phyloP scores from a whole-genome alignment of 2,329 filamentous ascomycete genomes.

The Setomelanomma holmii region DNA sequence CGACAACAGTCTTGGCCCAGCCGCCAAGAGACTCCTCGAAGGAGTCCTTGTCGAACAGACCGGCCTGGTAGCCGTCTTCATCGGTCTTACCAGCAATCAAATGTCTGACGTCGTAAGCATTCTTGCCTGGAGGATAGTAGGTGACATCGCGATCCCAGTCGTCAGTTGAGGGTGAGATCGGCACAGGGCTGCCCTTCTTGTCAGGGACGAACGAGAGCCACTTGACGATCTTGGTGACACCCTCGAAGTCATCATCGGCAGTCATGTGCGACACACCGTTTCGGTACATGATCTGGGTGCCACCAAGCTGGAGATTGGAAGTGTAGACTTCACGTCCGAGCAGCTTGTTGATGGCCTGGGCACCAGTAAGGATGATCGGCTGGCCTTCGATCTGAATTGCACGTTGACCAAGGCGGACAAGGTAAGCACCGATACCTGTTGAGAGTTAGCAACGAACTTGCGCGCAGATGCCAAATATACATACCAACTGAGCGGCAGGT shows the following conservation, averaged over 20 bases:
- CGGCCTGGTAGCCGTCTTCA: slow-evolving; percentile 83
- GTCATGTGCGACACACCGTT: slow-evolving; percentile 99
- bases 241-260: slow-evolving; percentile 95
- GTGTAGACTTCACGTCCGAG: slow-evolving; percentile 98
- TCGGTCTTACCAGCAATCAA: slow-evolving; percentile 89
- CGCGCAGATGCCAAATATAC: too few species aligned
- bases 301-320: slow-evolving; percentile 97
- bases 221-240: slow-evolving; percentile 96
- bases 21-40: slow-evolving; percentile 97
- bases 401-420: slow-evolving; percentile 96
- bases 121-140: slow-evolving; percentile 80
- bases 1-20: slow-evolving; percentile 96
- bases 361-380: slow-evolving; percentile 97
- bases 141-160: slow-evolving; percentile 91
- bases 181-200: slow-evolving; percentile 89
- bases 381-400: slow-evolving; percentile 99
- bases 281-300: slow-evolving; percentile 99
- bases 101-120: slow-evolving; percentile 91
- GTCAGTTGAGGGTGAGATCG: slow-evolving; percentile 86
- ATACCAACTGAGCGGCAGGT: slow-evolving; percentile 95
- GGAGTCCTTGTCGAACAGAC: slow-evolving; percentile 95
- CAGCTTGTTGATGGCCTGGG: slow-evolving; percentile 96
- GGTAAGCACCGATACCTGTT: slow-evolving; percentile 91
- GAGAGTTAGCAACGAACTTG: slow-evolving; percentile 44
- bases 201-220: slow-evolving; percentile 98